Evolutionary conservation across 1,284 basidiomycete species (phyloP).

Genomic region (Neonothopanus nambi): DNA sequence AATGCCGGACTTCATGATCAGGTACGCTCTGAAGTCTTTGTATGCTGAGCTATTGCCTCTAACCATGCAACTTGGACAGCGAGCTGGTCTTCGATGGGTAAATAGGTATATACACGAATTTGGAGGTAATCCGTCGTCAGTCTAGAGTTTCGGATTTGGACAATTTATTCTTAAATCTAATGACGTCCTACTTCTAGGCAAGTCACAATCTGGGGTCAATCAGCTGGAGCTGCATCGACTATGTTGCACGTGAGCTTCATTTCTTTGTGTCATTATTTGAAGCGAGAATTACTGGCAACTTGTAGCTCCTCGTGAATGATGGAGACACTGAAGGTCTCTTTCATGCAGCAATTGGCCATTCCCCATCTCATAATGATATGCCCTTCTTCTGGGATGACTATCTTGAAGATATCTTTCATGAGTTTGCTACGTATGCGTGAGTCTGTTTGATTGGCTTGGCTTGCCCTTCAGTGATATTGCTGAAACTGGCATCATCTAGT

Average conservation of each 20-base stretch:
- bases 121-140: slow-evolving; percentile 16
- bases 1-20: slow-evolving; percentile 42
- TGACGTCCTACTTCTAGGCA: not conserved
- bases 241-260: slow-evolving; percentile 17
- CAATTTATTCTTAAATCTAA: not conserved
- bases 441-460: not conserved
- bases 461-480: no score
- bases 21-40: slow-evolving; percentile 19
- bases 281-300: not conserved
- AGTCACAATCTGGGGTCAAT: slow-evolving; percentile 21
- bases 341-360: slow-evolving; percentile 17
- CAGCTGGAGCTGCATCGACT: slow-evolving; percentile 17
- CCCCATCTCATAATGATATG: slow-evolving; percentile 16
- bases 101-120: slow-evolving; percentile 17
- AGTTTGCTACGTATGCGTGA: slow-evolving; percentile 13
- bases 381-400: slow-evolving; percentile 13
- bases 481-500: not conserved
- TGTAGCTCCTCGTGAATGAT: slow-evolving; percentile 16
- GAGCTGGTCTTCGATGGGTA: slow-evolving; percentile 32
- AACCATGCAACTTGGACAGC: no score
- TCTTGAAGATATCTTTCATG: slow-evolving; percentile 10
- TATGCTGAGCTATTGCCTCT: not conserved
- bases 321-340: slow-evolving; percentile 17
- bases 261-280: not conserved
- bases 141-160: not conserved